These are phyloP conservation scores for Hygrophorus russula DNA, from an alignment of 768 basidiomycete species.

Conservation along the genomic window DNA sequence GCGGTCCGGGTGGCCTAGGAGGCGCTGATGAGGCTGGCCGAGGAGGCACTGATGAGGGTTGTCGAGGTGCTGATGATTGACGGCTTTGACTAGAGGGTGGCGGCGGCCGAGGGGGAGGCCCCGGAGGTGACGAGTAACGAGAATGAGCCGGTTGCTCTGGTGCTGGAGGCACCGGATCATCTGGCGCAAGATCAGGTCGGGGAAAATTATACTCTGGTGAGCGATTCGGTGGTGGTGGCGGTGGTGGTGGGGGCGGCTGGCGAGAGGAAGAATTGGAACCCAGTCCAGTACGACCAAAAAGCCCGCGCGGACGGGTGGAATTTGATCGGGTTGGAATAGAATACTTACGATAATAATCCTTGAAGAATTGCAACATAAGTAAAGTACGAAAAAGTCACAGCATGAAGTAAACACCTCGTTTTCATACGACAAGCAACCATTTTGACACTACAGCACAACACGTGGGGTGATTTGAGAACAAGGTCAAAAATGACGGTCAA, in stretches of 20 bases:
- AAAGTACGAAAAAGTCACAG: slow-evolving; percentile 1
- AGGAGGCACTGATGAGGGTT: slow-evolving; percentile 8
- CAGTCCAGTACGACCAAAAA: slow-evolving; percentile 36
- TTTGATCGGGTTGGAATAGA: slow-evolving; percentile 43
- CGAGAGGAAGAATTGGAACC: slow-evolving; percentile 14
- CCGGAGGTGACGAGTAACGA: slow-evolving; percentile 12
- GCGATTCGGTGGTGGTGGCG: slow-evolving; percentile 20
- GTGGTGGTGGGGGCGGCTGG: slow-evolving; percentile 19
- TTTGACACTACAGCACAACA: slow-evolving; percentile 27
- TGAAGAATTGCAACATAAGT: neutral
- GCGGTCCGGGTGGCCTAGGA: slow-evolving; percentile 10
- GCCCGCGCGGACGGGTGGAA: slow-evolving; percentile 23
- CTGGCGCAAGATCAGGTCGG: slow-evolving; percentile 54
- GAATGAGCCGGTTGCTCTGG: slow-evolving; percentile 14
- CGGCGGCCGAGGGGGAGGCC: slow-evolving; percentile 9
- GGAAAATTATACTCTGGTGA: slow-evolving; percentile 28
- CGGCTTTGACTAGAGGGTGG: slow-evolving; percentile 7
- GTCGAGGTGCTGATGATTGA: slow-evolving; percentile 8
- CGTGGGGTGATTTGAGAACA: neutral
- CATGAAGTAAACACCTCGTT: slow-evolving; percentile 40
- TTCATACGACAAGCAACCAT: slow-evolving; percentile 48
- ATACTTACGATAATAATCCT: slow-evolving; percentile 51
- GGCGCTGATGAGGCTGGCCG: slow-evolving; percentile 12
- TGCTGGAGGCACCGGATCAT: slow-evolving; percentile 20
- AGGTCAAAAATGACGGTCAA: too few species aligned